Evolutionary conservation across 345 rosid species (phyloP).

Genomic region (Psidium friedrichsthalianum): DNA sequence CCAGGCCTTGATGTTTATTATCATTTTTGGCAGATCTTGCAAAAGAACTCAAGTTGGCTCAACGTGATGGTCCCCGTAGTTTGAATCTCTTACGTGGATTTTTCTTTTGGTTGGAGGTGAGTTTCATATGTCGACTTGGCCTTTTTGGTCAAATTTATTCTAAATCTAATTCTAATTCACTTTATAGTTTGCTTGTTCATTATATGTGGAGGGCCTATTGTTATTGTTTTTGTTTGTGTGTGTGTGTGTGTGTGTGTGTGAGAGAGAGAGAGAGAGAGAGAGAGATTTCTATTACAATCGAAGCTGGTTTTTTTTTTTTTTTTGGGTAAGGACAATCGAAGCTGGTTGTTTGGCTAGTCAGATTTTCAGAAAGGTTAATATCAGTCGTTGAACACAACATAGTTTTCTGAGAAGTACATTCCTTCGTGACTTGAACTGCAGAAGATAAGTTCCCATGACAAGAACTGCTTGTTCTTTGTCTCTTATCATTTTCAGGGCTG

Average conservation of each 20-base stretch:
- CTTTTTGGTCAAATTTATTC: not conserved
- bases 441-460: not conserved
- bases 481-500: not conserved
- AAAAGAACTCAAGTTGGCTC: not conserved
- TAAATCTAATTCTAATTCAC: not conserved
- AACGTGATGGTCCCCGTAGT: slow-evolving; percentile 11
- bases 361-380: not conserved
- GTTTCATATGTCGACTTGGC: not conserved
- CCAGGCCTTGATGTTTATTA: not conserved
- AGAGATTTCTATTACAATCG: not conserved
- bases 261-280: not conserved
- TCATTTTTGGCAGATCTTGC: slow-evolving; percentile 36
- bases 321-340: too few relatives aligned
- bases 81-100: slow-evolving; percentile 70
- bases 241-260: too few relatives aligned
- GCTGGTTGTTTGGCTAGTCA: not conserved
- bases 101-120: slow-evolving; percentile 62
- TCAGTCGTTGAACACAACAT: not conserved
- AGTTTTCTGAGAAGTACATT: not conserved
- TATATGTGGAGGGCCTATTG: not conserved
- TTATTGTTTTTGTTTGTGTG: not conserved
- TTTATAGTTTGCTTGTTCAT: not conserved
- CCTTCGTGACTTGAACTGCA: not conserved
- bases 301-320: too few relatives aligned
- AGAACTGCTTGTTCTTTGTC: not conserved